phyloP scores from a whole-genome alignment of 169 alveolate genomes.

The Plasmodium cynomolgi region DNA sequence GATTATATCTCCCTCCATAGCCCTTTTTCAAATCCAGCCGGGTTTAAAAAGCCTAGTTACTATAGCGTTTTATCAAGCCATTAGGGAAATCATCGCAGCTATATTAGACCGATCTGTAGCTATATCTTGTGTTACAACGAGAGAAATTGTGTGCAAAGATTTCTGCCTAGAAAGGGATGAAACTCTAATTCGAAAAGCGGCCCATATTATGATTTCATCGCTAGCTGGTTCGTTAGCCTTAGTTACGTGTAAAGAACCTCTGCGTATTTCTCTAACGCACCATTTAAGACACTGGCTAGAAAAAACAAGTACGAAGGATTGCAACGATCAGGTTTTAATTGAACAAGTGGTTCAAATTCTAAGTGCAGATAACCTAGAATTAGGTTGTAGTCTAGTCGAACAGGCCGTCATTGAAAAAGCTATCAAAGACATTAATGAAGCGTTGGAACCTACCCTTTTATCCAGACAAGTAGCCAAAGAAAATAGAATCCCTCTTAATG shows the following conservation, averaged over 20 bases:
- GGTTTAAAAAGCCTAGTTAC: slow-evolving; percentile 92
- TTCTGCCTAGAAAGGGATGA: slow-evolving; percentile 96
- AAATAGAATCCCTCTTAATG: slow-evolving; percentile 3
- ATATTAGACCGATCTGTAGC: slow-evolving; percentile 94
- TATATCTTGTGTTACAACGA: slow-evolving; percentile 96
- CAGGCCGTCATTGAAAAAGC: slow-evolving; percentile 96
- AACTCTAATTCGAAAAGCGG: slow-evolving; percentile 91
- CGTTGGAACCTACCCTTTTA: slow-evolving; percentile 62
- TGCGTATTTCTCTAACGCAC: slow-evolving; percentile 91
- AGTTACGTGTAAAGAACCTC: slow-evolving; percentile 97
- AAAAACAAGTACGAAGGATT: slow-evolving; percentile 87
- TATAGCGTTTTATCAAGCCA: slow-evolving; percentile 96
- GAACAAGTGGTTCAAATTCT: slow-evolving; percentile 92
- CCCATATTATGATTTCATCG: slow-evolving; percentile 92
- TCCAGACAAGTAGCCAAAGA: slow-evolving; percentile 59
- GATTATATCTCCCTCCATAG: slow-evolving; percentile 91
- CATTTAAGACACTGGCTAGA: slow-evolving; percentile 91
- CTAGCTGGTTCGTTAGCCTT: slow-evolving; percentile 96
- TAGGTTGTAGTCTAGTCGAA: slow-evolving; percentile 95
- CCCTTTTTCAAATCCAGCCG: slow-evolving; percentile 91
- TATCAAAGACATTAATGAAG: slow-evolving; percentile 77
- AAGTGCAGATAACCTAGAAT: slow-evolving; percentile 94
- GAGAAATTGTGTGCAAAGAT: slow-evolving; percentile 96
- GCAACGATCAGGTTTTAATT: slow-evolving; percentile 88
- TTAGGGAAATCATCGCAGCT: slow-evolving; percentile 94